phyloP scores from a whole-genome alignment of 2,329 filamentous ascomycete species.

The Cryphonectria carpinicola region DNA sequence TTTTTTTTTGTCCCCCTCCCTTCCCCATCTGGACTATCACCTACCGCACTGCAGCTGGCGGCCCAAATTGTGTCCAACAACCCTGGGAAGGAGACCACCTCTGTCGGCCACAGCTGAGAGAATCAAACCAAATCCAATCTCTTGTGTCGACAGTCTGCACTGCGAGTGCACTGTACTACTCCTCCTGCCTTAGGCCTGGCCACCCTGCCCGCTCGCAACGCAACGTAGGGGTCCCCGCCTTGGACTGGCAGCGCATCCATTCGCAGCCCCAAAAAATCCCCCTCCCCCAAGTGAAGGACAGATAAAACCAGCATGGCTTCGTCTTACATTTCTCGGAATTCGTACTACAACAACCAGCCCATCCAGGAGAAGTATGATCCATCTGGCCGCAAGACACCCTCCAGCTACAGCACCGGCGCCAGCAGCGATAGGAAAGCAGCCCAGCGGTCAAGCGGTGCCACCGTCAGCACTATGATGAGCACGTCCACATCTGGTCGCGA shows the following conservation, averaged over 20 bases:
- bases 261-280: not conserved
- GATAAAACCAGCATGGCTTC: constrained; percentile 51
- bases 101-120: not conserved
- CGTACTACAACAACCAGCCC: constrained; percentile 50
- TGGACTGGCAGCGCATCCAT: constrained; percentile 26
- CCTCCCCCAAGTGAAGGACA: not conserved
- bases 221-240: constrained; percentile 26
- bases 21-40: not conserved
- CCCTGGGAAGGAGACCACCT: not conserved
- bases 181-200: not conserved
- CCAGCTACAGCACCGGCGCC: constrained; percentile 15
- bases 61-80: not conserved
- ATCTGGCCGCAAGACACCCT: constrained; percentile 28
- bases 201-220: not conserved
- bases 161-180: not conserved
- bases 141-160: not conserved
- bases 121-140: not conserved
- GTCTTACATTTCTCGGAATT: constrained; percentile 56
- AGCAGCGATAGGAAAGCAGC: constrained; percentile 46
- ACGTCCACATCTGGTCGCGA: constrained; percentile 70
- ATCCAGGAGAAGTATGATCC: constrained; percentile 46
- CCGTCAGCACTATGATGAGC: constrained; percentile 83
- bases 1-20: too few species aligned
- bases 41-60: not conserved
- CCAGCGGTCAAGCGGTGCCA: constrained; percentile 82